Percentiles rank a stretch among this genome's conserved stretches.
Conservation (phyloP, 441 rosid genomes). For the Eugenia klotzschiana region DNA sequence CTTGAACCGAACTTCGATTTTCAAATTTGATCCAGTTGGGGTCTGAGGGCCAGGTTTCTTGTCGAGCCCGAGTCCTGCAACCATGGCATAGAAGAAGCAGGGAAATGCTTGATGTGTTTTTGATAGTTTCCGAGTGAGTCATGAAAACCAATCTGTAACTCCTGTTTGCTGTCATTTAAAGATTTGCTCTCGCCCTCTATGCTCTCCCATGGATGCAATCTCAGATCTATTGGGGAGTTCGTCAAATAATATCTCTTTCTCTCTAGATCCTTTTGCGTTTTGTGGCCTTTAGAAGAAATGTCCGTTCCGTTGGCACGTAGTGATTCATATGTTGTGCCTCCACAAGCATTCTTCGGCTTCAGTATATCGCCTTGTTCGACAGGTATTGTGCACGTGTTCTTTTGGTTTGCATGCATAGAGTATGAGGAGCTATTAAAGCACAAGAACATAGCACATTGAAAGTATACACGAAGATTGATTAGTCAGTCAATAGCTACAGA, state of each 20-base stretch:
- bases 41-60: neutral
- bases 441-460: neutral
- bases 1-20: neutral
- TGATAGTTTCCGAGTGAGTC: neutral
- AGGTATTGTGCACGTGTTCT: neutral
- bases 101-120: neutral
- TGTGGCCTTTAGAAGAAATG: neutral
- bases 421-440: neutral
- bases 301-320: neutral
- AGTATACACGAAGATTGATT: neutral
- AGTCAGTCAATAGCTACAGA: neutral
- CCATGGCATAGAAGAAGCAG: neutral
- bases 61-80: neutral
- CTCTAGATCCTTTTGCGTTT: neutral
- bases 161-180: neutral
- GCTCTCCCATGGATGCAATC: neutral
- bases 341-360: neutral
- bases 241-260: neutral
- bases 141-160: neutral
- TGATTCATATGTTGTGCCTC: neutral
- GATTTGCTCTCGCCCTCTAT: neutral
- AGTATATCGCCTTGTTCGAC: neutral
- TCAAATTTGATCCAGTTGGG: neutral
- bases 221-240: neutral
- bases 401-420: neutral